phyloP scores from a whole-genome alignment of 805 yeast genomes.

The Schwanniomyces sp. region DNA sequence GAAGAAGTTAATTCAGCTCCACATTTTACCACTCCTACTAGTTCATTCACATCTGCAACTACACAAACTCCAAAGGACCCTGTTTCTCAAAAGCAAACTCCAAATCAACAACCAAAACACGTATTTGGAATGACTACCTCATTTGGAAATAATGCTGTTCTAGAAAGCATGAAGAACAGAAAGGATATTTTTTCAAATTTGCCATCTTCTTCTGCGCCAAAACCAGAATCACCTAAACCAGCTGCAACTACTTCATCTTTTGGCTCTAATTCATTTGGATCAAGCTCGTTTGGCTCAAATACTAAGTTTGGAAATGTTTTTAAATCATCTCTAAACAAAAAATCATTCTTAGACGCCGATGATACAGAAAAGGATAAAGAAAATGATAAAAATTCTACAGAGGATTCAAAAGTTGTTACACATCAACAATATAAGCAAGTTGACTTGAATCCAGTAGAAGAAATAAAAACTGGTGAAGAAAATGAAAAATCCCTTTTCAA shows the following conservation, averaged over 20 bases:
- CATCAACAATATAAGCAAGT: conserved; percentile 52
- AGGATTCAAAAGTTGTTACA: conserved; percentile 8
- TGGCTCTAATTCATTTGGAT: conserved; percentile 7
- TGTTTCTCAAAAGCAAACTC: conserved; percentile 2
- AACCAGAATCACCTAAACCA: conserved; percentile 1
- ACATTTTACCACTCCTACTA: conserved; percentile 14
- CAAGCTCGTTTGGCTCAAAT: conserved; percentile 43
- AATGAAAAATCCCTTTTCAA: conserved; percentile 68
- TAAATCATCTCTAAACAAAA: conserved; percentile 48
- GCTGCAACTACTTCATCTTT: conserved; percentile 7
- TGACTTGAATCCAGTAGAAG: conserved; percentile 55
- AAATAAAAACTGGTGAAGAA: conserved; percentile 86
- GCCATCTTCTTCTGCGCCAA: conserved; percentile 11
- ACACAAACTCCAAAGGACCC: conserved; percentile 11
- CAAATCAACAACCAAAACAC: conserved; percentile 6
- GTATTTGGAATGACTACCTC: conserved; percentile 44
- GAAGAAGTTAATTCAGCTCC: conserved; percentile 2
- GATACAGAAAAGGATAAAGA: conserved; percentile 15
- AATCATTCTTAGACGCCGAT: conserved; percentile 56
- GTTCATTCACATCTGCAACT: conserved; percentile 9
- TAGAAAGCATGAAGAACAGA: conserved; percentile 22
- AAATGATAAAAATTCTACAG: conserved; percentile 21
- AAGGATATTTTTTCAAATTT: conserved; percentile 26
- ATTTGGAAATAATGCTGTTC: conserved; percentile 30
- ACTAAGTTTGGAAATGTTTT: conserved; percentile 56